Evolutionary conservation across 371 early-diverging fungal species (phyloP).

Genomic region (Syncephalastrum contaminatum): DNA sequence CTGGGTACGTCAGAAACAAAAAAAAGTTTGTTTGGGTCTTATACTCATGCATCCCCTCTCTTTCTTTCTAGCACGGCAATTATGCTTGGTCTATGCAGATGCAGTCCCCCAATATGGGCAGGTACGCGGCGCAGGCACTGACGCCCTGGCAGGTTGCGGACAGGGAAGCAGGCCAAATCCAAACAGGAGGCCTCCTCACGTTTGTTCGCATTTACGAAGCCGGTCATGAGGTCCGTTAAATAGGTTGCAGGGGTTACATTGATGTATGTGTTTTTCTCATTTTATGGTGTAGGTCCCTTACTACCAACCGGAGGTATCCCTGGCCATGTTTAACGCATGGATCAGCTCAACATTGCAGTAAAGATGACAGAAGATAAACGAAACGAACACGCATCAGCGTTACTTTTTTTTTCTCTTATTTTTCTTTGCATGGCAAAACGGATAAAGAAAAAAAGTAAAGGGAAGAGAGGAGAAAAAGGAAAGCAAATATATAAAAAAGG

Average conservation of each 20-base stretch:
- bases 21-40: background rate
- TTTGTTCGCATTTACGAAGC: conserved; percentile 81
- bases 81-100: conserved; percentile 79
- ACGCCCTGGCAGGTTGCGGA: conserved; percentile 11
- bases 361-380: no score
- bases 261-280: background rate
- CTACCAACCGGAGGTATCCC: conserved; percentile 53
- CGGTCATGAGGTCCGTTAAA: conserved; percentile 73
- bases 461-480: no score
- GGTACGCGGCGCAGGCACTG: conserved; percentile 45
- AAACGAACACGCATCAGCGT: no score
- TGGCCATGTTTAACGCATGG: conserved; percentile 58
- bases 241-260: background rate
- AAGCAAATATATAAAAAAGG: no score
- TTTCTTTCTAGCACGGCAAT: conserved; percentile 67
- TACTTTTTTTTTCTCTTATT: no score
- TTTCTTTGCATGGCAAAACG: no score
- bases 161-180: conserved; percentile 67
- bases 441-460: no score
- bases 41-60: background rate
- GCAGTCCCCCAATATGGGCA: conserved; percentile 67
- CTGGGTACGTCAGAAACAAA: conserved; percentile 37
- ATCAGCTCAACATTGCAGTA: conserved; percentile 10
- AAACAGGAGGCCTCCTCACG: conserved; percentile 64
- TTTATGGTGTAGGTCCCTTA: conserved; percentile 44